A percentile compares a stretch with the other conserved stretches of the same genome.
Conservation (phyloP, 2,329 filamentous ascomycete species). For the Trichoderma oligosporum region DNA sequence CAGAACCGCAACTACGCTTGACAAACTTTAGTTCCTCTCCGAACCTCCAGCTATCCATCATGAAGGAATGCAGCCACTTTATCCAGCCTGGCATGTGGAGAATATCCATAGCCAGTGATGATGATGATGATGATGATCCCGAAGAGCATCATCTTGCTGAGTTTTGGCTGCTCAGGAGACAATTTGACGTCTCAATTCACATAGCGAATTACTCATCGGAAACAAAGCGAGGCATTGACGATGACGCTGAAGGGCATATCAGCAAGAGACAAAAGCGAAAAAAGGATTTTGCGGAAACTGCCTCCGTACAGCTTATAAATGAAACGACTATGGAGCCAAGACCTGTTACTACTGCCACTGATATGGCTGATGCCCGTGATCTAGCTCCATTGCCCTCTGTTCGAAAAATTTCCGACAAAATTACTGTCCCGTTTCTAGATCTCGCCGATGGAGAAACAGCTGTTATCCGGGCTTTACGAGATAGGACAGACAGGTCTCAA, state of each 20-base stretch:
- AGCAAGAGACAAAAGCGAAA: background rate
- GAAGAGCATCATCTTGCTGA: background rate
- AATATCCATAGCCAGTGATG: background rate
- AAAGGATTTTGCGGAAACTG: background rate
- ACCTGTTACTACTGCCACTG: background rate
- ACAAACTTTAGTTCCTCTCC: background rate
- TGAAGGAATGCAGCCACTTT: background rate
- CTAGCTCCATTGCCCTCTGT: background rate
- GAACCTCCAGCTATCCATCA: background rate
- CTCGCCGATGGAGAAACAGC: background rate
- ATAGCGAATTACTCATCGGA: background rate
- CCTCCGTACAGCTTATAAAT: background rate
- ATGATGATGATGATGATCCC: no score
- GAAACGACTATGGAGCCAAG: background rate
- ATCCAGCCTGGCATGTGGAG: conserved; percentile 11
- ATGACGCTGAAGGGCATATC: background rate
- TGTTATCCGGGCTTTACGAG: background rate
- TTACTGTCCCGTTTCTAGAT: background rate
- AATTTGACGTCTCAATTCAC: background rate
- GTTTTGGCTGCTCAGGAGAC: background rate
- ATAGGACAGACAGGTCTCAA: no score
- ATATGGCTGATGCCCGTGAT: background rate
- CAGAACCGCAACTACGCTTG: background rate
- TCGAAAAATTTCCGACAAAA: background rate
- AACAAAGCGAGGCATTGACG: background rate